Evolutionary conservation across 2,329 filamentous ascomycete species (phyloP).

Genomic region (Pezizomycotina sp.): DNA sequence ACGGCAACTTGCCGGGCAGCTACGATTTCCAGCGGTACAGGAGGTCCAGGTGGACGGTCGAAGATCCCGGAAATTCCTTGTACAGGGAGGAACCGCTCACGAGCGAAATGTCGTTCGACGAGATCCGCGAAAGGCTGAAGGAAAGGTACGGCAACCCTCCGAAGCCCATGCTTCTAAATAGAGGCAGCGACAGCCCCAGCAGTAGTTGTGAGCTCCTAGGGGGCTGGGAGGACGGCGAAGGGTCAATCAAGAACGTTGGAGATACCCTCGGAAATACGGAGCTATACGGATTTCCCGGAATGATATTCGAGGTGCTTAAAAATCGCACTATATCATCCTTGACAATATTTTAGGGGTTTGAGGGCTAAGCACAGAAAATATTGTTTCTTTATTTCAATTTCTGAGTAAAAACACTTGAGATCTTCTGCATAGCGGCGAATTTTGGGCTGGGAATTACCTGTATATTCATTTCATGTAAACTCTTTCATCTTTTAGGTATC

Average conservation of each 20-base stretch:
- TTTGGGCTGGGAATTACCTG: too few species aligned
- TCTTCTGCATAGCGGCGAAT: too few species aligned
- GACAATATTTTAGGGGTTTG: constrained; percentile 55
- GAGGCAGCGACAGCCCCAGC: constrained; percentile 80
- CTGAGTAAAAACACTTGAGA: too few species aligned
- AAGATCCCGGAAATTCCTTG: constrained; percentile 14
- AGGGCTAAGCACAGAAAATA: too few species aligned
- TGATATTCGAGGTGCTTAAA: constrained; percentile 90
- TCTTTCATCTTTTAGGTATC: too few species aligned
- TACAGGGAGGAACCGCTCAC: constrained; percentile 33
- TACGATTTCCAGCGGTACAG: constrained; percentile 94
- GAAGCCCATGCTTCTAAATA: constrained; percentile 60
- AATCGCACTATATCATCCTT: constrained; percentile 78
- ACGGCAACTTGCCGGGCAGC: constrained; percentile 86
- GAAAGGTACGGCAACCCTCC: constrained; percentile 38
- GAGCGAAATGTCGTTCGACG: constrained; percentile 64
- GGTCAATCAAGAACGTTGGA: constrained; percentile 32
- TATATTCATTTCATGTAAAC: too few species aligned
- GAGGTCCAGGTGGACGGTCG: constrained; percentile 57
- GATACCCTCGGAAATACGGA: constrained; percentile 28
- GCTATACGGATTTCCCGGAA: constrained; percentile 78
- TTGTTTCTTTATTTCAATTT: too few species aligned
- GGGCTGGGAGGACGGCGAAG: constrained; percentile 62
- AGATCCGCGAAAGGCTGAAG: constrained; percentile 40
- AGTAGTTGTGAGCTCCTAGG: constrained; percentile 75